Base-by-base conservation (phyloP, 805 yeast species). In the Wickerhamomyces xylosicus region DNA sequence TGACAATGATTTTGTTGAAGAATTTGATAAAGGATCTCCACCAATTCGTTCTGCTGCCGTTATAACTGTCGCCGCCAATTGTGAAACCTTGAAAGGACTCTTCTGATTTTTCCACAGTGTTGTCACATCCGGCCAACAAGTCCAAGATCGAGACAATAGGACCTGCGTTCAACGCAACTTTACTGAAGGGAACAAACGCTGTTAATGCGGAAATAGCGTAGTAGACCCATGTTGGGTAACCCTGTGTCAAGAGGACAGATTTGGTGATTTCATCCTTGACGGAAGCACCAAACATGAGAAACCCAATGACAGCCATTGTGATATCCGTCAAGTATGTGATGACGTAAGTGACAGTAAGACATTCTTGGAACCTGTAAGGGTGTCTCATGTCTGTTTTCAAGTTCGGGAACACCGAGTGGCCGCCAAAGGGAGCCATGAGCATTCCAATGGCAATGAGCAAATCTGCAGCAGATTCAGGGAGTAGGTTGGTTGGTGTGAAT, bases 151-250 rank as follows among this genome's bases (percentile, higher is more conserved):
- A 69, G 25, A 84, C 73, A 21, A 87, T 77, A 0, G 96, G 96
- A 51, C 86, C 75, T 11, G 89, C 84, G 47, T 79, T 80, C 32
- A 86, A 66, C 1, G 96, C 95, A 1, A 86, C 71, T 52, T 87
- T 87, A 2, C 95, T 85, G 22, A 86, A 57, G 1, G 96, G 95
- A 19, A 87, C 73, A 6, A 85, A 47, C n/a, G 94, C 83, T 71
- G 86, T 81, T 32, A 83, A 61, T 0, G 71, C 67, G 35, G 87
- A 78, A 34, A 87, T 65, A 19, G 71, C 66, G 28, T 77, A 64
- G 38, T 71, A 69, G 1, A 82, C 67, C 57, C 74, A 71, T 13
- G 56, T 48, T 1, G 95, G 94, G 53, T 82, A 86, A 0, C 85
- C 84, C 4, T 62, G 50, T 3, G 83, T 80, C 11, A 66, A 52